Percentiles rank a stretch among this genome's conserved stretches.
Conservation (phyloP, 208 protist genomes). For the Trypanosoma scelopori region DNA sequence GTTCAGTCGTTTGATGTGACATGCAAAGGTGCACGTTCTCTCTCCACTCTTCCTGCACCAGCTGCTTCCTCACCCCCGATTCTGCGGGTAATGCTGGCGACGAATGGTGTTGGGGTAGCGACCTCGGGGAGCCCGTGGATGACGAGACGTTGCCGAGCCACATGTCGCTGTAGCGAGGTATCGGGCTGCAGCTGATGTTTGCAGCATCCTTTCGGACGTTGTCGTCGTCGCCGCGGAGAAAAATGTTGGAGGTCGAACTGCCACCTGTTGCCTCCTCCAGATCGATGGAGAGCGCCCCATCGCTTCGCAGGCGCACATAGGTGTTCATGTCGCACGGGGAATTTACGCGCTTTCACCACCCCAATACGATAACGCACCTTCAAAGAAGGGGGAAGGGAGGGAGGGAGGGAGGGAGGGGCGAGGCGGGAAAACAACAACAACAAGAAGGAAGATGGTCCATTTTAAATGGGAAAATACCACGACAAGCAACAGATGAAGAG, state of each 20-base stretch:
- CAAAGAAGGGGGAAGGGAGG: no score
- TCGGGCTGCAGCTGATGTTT: constrained; percentile 1
- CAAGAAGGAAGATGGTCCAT: no score
- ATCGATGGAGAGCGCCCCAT: constrained; percentile 17
- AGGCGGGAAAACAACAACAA: no score
- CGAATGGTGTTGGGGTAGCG: not conserved
- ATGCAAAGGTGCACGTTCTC: no score
- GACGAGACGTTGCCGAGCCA: constrained; percentile 11
- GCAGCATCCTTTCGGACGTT: not conserved
- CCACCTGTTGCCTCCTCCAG: not conserved
- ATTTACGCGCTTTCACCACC: no score
- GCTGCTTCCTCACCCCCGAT: not conserved
- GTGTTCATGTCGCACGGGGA: not conserved
- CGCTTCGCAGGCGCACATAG: constrained; percentile 9
- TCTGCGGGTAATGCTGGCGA: not conserved
- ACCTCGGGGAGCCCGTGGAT: not conserved
- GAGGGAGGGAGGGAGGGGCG: no score
- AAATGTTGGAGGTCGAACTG: not conserved
- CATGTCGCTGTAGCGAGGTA: constrained; percentile 6
- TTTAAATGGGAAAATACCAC: no score
- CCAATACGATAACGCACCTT: no score
- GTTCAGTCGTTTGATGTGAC: no score
- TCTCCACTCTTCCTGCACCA: no score
- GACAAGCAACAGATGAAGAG: no score
- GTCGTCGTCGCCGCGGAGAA: not conserved